These are phyloP conservation scores for Striga asiatica DNA, from an alignment of 257 asterid genomes.

Conservation along the genomic window DNA sequence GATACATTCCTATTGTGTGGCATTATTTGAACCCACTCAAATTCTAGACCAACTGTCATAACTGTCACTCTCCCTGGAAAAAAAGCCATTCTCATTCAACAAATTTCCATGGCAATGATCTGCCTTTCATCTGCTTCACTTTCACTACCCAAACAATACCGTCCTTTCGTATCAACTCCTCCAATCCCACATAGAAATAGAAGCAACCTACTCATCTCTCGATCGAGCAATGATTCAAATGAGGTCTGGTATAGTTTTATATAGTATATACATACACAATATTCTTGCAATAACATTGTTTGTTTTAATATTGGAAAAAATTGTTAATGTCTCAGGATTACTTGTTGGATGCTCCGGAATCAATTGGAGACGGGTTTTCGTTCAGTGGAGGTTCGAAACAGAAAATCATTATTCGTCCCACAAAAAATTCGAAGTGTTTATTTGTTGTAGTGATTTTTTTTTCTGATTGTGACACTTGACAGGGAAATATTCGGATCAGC, in stretches of 20 bases:
- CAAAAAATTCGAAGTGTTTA: not conserved
- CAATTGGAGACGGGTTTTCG: conserved; percentile 82
- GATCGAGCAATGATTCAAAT: not conserved
- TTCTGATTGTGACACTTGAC: not conserved
- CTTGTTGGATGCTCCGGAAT: conserved; percentile 70
- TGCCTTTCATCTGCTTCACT: not conserved
- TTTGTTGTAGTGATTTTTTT: not conserved
- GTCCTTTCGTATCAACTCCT: not conserved
- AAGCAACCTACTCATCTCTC: not conserved
- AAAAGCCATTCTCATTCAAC: no score
- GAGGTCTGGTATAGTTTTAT: not conserved
- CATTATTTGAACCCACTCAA: not conserved
- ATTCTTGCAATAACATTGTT: not conserved
- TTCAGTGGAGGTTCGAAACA: conserved; percentile 72
- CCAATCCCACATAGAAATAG: not conserved
- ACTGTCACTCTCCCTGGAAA: not conserved
- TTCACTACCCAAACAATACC: not conserved
- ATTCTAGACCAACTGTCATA: not conserved
- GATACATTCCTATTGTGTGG: not conserved
- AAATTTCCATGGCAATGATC: not conserved
- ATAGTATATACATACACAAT: not conserved
- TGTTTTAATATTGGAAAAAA: not conserved
- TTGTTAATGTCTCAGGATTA: conserved; percentile 39
- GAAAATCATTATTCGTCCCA: not conserved
- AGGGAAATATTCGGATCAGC: conserved; percentile 92